Evolutionary conservation across 2,329 filamentous ascomycete genomes (phyloP), one percentile per base, ranked within the genome.

Genomic region (Diaporthe citrichinensis): DNA sequence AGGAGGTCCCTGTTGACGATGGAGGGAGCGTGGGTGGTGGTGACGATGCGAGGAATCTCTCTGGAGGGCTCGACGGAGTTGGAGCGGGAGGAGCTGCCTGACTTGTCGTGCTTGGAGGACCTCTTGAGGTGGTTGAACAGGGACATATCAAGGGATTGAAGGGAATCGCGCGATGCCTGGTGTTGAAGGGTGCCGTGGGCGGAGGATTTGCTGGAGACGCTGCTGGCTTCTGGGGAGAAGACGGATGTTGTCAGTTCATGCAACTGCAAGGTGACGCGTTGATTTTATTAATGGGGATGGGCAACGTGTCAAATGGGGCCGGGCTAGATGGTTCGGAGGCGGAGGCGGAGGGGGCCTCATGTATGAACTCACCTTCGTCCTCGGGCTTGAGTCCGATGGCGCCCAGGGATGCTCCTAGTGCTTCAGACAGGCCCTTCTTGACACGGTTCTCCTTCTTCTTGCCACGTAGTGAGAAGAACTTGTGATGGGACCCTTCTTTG

Each of bases 401-500:
- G 58, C 76, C 76, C 71, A 77, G 41, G 62, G 76, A 75, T 28
- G 61, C 76, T 59, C 76, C 76, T 55, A 77, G 57, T 59, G 76
- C 76, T 46, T 75, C 73, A 39, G 73, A 72, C 51, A 77, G 76
- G 36, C 76, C 76, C 69, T 73, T 77, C 71, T 77, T 75, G 39
- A 77, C 76, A 57, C 74, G 67, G 15, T 53, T 75, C 34, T 73
- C 76, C 61, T 77, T 77, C 69, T 75, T 77, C 51, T 75, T 75
- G 69, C 76, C 76, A 67, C 76, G 76, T 25, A 77, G 55, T 53
- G 76, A 77, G 49, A 77, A 77, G 67, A 77, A 75, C 58, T 77
- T 74, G 71, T 77, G 69, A 41, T 72, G 55, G 58, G 75, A 76
- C 73, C 73, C 75, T 55, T 75, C 73, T 44, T 75, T 77, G 68